A percentile compares a stretch with the other conserved stretches of the same genome.
These are phyloP conservation scores for Coprinopsis sp. DNA, from an alignment of 768 basidiomycete species.

Conservation along the genomic window DNA sequence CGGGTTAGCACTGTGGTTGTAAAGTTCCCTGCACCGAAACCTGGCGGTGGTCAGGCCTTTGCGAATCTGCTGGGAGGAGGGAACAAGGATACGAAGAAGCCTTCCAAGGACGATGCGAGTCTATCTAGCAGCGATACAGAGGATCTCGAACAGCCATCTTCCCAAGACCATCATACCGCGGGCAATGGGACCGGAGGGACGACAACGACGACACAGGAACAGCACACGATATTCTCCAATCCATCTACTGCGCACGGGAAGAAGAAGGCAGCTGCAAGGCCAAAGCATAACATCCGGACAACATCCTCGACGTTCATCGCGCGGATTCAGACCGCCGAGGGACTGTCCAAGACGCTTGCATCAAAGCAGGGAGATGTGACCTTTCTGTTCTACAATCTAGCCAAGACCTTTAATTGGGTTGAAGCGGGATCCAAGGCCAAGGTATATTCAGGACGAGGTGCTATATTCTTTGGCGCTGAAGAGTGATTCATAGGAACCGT, in stretches of 20 bases:
- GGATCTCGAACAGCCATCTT: conserved; percentile 29
- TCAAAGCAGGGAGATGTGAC: conserved; percentile 81
- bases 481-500: conserved; percentile 59
- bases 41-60: conserved; percentile 53
- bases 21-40: conserved; percentile 56
- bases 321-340: conserved; percentile 77
- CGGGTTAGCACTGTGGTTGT: conserved; percentile 58
- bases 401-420: conserved; percentile 80
- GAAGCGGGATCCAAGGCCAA: conserved; percentile 84
- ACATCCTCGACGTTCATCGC: conserved; percentile 92
- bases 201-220: too few relatives aligned
- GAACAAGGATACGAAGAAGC: conserved; percentile 58
- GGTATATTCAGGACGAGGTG: conserved; percentile 36
- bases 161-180: conserved; percentile 37
- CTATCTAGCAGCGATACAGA: conserved; percentile 78
- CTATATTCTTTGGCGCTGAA: not conserved
- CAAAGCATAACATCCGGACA: conserved; percentile 88
- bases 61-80: conserved; percentile 65
- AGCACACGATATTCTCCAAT: conserved; percentile 60
- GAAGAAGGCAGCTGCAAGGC: conserved; percentile 59
- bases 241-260: conserved; percentile 41
- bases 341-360: conserved; percentile 62
- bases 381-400: conserved; percentile 84
- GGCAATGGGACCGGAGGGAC: conserved; percentile 31
- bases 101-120: conserved; percentile 55